phyloP scores from a whole-genome alignment of 306 rosid genomes.

The Albizia julibrissin region DNA sequence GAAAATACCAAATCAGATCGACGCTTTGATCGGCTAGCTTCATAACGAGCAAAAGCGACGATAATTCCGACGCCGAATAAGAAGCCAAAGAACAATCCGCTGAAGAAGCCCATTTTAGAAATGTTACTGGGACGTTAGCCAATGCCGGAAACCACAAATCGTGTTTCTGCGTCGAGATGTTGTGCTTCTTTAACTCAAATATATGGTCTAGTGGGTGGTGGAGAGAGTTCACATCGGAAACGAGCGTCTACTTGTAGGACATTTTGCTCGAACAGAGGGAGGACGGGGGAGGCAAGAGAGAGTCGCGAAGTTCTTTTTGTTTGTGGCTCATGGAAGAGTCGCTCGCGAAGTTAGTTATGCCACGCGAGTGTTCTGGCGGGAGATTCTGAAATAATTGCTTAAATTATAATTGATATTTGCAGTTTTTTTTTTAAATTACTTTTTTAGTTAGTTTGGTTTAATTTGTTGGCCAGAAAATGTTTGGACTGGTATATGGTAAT shows the following conservation, averaged over 20 bases:
- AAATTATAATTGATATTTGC: too few species aligned
- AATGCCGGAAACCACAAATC: constrained; percentile 16
- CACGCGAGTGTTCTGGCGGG: constrained; percentile 27
- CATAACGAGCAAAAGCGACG: constrained; percentile 63
- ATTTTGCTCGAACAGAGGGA: neutral
- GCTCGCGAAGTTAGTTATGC: constrained; percentile 18
- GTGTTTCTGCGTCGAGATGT: constrained; percentile 2
- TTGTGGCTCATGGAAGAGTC: neutral
- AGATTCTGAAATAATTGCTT: constrained; percentile 15
- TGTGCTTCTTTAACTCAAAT: constrained; percentile 28
- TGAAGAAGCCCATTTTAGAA: constrained; percentile 61
- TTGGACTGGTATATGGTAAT: neutral
- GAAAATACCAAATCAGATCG: constrained; percentile 70
- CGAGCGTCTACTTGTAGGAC: constrained; percentile 28
- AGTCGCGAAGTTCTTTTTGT: neutral
- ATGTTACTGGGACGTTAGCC: neutral
- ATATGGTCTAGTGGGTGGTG: constrained; percentile 28
- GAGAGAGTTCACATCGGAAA: constrained; percentile 33
- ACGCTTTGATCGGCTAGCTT: constrained; percentile 58
- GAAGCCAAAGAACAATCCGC: constrained; percentile 66
- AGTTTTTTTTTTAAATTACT: too few species aligned
- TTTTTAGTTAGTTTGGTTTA: too few species aligned
- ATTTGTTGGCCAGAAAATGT: too few species aligned
- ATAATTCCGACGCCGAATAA: constrained; percentile 63
- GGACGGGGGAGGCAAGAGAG: neutral